Conservation (phyloP, 768 basidiomycete genomes). For the Phaffia tasmanica region DNA sequence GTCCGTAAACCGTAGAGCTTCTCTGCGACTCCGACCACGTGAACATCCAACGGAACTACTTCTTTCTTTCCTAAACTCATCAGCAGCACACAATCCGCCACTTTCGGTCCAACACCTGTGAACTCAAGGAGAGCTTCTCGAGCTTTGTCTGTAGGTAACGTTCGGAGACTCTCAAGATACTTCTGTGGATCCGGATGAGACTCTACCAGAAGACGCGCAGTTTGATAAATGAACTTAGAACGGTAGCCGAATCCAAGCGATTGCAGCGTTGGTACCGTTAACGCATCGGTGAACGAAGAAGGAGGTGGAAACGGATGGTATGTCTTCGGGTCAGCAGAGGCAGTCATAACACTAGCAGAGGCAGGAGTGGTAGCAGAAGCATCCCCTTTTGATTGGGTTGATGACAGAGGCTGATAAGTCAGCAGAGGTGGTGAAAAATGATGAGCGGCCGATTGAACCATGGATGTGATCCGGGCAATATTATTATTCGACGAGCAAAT, state of each 20-base stretch:
- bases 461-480: conserved; percentile 82
- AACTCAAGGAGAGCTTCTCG: conserved; percentile 66
- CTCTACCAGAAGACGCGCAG: conserved; percentile 29
- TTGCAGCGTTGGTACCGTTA: conserved; percentile 56
- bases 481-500: conserved; percentile 98
- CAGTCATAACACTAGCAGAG: neutral
- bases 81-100: conserved; percentile 84
- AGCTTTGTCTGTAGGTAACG: conserved; percentile 33
- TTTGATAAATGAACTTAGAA: conserved; percentile 61
- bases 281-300: conserved; percentile 50
- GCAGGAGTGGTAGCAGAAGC: conserved; percentile 19
- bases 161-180: conserved; percentile 26
- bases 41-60: conserved; percentile 89
- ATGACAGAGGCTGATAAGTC: conserved; percentile 34
- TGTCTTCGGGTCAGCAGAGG: conserved; percentile 28
- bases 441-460: conserved; percentile 72
- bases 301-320: conserved; percentile 84
- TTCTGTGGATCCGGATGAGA: conserved; percentile 24
- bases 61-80: conserved; percentile 89
- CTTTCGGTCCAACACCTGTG: conserved; percentile 87
- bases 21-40: conserved; percentile 49
- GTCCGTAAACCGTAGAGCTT: conserved; percentile 35
- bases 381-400: conserved; percentile 28
- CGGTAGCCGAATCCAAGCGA: conserved; percentile 90
- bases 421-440: conserved; percentile 64